These are phyloP conservation scores for Pythium dissotocum DNA, from an alignment of 352 stramenopile species.

Conservation along the genomic window DNA sequence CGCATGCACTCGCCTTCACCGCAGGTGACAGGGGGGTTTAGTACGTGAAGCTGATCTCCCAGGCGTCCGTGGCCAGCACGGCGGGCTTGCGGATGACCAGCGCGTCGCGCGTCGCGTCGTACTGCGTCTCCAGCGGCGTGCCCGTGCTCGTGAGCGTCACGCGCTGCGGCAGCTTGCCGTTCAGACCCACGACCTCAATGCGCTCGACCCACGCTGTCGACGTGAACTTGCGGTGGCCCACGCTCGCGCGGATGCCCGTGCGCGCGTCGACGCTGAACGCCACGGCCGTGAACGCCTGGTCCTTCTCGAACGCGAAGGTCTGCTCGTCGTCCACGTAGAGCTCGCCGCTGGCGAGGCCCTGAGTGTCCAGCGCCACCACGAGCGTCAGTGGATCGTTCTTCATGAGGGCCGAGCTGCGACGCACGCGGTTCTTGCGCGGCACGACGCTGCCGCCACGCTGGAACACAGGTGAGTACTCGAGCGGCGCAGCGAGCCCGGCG, in stretches of 20 bases:
- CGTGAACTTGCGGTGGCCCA: slow-evolving; percentile 43
- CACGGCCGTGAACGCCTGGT: slow-evolving; percentile 54
- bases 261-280: slow-evolving; percentile 40
- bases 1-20: too few species aligned
- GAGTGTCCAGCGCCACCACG: slow-evolving; percentile 90
- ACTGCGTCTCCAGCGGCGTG: slow-evolving; percentile 56
- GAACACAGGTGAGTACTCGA: slow-evolving; percentile 97
- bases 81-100: slow-evolving; percentile 87
- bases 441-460: slow-evolving; percentile 96
- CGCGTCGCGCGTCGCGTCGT: slow-evolving; percentile 57
- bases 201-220: slow-evolving; percentile 76
- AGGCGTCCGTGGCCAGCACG: slow-evolving; percentile 67
- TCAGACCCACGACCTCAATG: slow-evolving; percentile 79
- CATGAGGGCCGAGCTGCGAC: slow-evolving; percentile 95
- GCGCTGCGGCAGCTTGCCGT: slow-evolving; percentile 45
- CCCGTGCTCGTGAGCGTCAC: slow-evolving; percentile 35
- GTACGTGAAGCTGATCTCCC: slow-evolving; percentile 58
- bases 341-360: slow-evolving; percentile 75
- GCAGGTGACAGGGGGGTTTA: background rate
- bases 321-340: slow-evolving; percentile 98
- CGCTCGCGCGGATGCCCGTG: slow-evolving; percentile 33
- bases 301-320: slow-evolving; percentile 68
- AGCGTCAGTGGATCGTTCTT: slow-evolving; percentile 97
- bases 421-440: slow-evolving; percentile 94
- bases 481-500: slow-evolving; percentile 69